These are phyloP conservation scores for Leccinum obscurum DNA, from an alignment of 768 basidiomycete species.

Conservation along the genomic window DNA sequence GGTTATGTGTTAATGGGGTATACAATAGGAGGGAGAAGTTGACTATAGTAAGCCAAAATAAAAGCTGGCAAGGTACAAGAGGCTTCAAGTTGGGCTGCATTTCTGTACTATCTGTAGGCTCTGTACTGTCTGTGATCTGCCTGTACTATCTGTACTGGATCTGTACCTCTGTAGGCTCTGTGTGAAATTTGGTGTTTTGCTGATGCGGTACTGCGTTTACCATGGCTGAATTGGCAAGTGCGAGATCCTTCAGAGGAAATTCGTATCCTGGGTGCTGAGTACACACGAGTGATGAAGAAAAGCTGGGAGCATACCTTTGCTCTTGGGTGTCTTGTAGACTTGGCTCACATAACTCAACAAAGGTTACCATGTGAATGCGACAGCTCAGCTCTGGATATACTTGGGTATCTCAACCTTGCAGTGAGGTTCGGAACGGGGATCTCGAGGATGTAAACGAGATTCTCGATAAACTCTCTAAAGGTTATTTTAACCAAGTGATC, in stretches of 20 bases:
- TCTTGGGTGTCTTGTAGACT: conserved; percentile 73
- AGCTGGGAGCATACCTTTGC: conserved; percentile 58
- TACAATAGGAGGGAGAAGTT: no score
- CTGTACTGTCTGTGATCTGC: no score
- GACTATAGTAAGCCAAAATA: no score
- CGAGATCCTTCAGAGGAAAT: conserved; percentile 79
- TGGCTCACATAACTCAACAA: conserved; percentile 73
- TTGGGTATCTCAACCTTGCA: conserved; percentile 74
- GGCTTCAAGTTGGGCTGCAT: no score
- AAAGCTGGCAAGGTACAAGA: no score
- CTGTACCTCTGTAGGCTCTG: no score
- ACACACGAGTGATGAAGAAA: neutral
- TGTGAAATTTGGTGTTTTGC: no score
- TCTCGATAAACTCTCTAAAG: conserved; percentile 92
- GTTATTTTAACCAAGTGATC: conserved; percentile 85
- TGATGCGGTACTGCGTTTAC: conserved; percentile 79
- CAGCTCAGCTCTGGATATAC: conserved; percentile 88
- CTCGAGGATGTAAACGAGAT: conserved; percentile 85
- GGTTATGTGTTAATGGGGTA: no score
- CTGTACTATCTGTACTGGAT: no score
- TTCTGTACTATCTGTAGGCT: no score
- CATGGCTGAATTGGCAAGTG: conserved; percentile 75
- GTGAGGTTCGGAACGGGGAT: conserved; percentile 74
- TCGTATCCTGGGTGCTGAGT: conserved; percentile 55
- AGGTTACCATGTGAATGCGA: conserved; percentile 83